Evolutionary conservation across 2,329 filamentous ascomycete species (phyloP).

Genomic region (Chrysoporthe cubensis): DNA sequence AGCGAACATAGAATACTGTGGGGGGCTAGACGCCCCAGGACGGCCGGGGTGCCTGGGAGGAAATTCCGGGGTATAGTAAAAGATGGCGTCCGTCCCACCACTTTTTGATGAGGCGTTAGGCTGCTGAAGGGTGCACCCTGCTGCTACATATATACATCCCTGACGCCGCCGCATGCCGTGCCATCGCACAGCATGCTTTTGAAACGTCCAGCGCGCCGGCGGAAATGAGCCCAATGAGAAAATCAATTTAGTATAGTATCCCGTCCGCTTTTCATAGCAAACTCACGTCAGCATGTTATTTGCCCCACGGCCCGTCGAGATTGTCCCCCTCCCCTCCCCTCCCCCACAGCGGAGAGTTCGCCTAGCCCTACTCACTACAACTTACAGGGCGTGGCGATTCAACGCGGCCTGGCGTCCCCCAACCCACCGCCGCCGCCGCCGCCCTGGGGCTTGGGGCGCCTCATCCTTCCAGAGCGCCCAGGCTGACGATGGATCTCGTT

Average conservation of each 20-base stretch:
- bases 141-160: not conserved
- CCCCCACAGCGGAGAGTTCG: no score
- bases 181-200: not conserved
- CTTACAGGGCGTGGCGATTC: no score
- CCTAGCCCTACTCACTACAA: no score
- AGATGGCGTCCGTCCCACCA: slow-evolving; percentile 6
- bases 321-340: not conserved
- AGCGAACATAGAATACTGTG: not conserved
- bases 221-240: not conserved
- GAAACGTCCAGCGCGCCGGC: not conserved
- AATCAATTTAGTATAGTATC: not conserved
- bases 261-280: slow-evolving; percentile 2
- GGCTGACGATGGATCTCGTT: not conserved
- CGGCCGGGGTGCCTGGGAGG: not conserved
- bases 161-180: not conserved
- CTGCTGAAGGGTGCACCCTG: not conserved
- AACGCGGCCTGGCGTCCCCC: no score
- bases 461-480: not conserved
- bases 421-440: not conserved
- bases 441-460: not conserved
- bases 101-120: not conserved
- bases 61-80: not conserved
- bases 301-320: not conserved
- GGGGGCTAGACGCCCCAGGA: no score
- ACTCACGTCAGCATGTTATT: slow-evolving; percentile 4